Percentiles rank a stretch among this genome's conserved stretches.
phyloP scores from a whole-genome alignment of 2,329 filamentous ascomycete genomes.

The Pseudopithomyces maydicus region DNA sequence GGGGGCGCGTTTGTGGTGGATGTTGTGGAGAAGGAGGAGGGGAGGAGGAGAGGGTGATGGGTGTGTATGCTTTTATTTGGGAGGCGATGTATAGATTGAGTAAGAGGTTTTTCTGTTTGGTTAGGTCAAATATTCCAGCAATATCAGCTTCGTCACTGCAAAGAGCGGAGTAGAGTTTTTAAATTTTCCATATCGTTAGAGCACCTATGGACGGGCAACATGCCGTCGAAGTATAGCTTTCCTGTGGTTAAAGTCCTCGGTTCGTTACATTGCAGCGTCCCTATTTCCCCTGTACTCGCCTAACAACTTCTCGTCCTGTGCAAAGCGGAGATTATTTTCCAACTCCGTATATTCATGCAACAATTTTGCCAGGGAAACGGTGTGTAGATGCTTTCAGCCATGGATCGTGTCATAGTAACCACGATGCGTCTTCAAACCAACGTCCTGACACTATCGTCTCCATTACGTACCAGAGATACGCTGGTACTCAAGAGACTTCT shows the following conservation, averaged over 20 bases:
- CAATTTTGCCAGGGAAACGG: neutral
- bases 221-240: neutral
- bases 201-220: neutral
- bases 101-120: no score
- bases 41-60: conserved; percentile 16
- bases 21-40: conserved; percentile 49
- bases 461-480: neutral
- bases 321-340: neutral
- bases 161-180: no score
- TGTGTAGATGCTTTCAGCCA: neutral
- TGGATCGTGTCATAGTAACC: neutral
- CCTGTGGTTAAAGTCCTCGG: neutral
- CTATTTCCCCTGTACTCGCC: neutral
- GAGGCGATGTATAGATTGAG: no score
- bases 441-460: neutral
- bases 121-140: no score
- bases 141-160: no score
- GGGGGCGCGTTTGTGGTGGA: conserved; percentile 58
- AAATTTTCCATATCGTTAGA: no score
- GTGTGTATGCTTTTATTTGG: no score
- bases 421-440: neutral
- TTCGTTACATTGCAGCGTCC: neutral
- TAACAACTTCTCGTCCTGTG: neutral
- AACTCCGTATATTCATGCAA: neutral
- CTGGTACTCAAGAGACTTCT: conserved; percentile 34